Conservation (phyloP, 768 basidiomycete genomes). For the Mycena rosella region DNA sequence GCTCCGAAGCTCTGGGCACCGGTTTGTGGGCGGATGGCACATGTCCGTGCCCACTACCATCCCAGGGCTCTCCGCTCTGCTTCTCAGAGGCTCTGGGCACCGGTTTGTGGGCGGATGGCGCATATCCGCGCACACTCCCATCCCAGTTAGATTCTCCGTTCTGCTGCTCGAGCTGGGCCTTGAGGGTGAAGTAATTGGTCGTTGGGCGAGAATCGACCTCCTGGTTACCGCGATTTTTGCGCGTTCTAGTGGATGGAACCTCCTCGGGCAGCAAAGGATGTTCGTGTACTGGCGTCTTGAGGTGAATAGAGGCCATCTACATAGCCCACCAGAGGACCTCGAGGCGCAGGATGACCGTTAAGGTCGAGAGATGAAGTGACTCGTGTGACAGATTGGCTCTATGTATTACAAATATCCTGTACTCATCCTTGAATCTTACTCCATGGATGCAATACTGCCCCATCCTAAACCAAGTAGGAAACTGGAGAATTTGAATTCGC, state of each 20-base stretch:
- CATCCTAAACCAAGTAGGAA: too few species aligned
- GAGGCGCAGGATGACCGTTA: too few species aligned
- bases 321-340: constrained; percentile 28
- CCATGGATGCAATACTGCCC: too few species aligned
- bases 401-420: too few species aligned
- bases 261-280: constrained; percentile 81
- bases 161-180: constrained; percentile 68
- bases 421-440: too few species aligned
- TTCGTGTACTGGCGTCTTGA: constrained; percentile 71
- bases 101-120: constrained; percentile 20
- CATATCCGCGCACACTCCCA: constrained; percentile 8
- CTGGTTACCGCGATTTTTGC: constrained; percentile 59
- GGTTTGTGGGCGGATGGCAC: too few species aligned
- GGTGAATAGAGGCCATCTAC: constrained; percentile 51
- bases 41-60: too few species aligned
- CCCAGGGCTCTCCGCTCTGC: too few species aligned
- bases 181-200: constrained; percentile 72
- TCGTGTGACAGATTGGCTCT: too few species aligned
- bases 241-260: constrained; percentile 55
- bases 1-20: too few species aligned
- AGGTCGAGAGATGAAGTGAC: too few species aligned
- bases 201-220: constrained; percentile 51
- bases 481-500: too few species aligned
- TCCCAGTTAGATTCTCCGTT: constrained; percentile 13
- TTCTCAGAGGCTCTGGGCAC: constrained; percentile 38